Evolutionary conservation across 2,329 filamentous ascomycete species (phyloP), one percentile per base, ranked within the genome.

Genomic region (Penicillium sp.): DNA sequence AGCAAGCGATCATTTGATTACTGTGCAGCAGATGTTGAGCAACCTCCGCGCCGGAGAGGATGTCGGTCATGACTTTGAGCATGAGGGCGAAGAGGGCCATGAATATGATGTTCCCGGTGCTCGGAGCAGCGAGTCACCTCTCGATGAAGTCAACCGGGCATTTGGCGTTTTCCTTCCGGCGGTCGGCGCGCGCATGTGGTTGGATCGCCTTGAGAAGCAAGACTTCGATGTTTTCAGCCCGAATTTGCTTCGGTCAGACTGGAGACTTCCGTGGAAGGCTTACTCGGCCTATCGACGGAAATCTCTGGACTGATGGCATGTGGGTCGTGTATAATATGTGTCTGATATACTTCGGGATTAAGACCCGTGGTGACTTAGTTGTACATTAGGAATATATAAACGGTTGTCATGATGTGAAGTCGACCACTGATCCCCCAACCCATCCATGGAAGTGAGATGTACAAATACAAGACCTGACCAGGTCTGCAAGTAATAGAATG

Each of bases 1-100:
- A 37, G 94, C 94, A 7, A 95, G 95, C 68, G 94, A 99, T 70
- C 94, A 99, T 73, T 79, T 99, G 34, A 96, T 97, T 63, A 97
- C 93, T 0, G 93, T 89, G 2, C 81, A 91, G 56, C 90, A 96
- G 71, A 96, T 99, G 91, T 74, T 97, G 57, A 87, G 86, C 67
- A 90, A 89, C 65, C 76, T 96, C 21, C 84, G 84, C 51, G 86
- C 85, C 4, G 90, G 91, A 2, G 76, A 88, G 63, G 86, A 85
- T 46, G 84, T 90, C 0, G 90, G 88, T 0, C 93, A 97, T 70
- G 90, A 90, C 6, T 97, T 93, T 70, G 93, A 97, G 74, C 90
- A 97, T 68, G 82, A 88, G 57, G 84, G 86, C 31, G 91, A 96
- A 68, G 86, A 86, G 48, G 90, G 88, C 47, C 82, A 83, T 66